Evolutionary conservation across 257 asterid genomes (phyloP).

Genomic region (Solanum virginianum): DNA sequence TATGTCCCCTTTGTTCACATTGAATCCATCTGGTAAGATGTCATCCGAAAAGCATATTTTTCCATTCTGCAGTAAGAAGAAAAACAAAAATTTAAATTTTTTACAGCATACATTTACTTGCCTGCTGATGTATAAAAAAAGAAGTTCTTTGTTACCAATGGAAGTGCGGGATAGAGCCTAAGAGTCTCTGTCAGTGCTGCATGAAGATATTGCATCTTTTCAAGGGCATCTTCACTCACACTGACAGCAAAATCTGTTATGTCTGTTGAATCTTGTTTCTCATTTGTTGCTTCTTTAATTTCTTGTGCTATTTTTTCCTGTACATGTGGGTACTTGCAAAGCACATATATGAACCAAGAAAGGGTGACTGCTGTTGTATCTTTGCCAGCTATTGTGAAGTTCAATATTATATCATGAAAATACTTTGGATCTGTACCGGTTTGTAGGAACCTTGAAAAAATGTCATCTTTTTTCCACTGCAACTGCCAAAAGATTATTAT

Average conservation of each 20-base stretch:
- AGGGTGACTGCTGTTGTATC: conserved; percentile 44
- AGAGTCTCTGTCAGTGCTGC: conserved; percentile 34
- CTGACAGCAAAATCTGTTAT: conserved; percentile 12
- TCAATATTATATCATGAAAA: conserved; percentile 37
- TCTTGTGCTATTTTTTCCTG: conserved; percentile 41
- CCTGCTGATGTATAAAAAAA: background rate
- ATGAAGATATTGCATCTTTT: conserved; percentile 25
- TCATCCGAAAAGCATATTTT: conserved; percentile 35
- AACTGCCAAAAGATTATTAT: background rate
- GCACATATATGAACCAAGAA: conserved; percentile 52
- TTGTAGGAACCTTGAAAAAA: conserved; percentile 40
- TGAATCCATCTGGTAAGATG: conserved; percentile 37
- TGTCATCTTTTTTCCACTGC: conserved; percentile 37
- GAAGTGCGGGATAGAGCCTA: conserved; percentile 51
- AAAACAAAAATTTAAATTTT: background rate
- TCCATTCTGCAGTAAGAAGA: conserved; percentile 22
- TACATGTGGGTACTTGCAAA: conserved; percentile 33
- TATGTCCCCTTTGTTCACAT: conserved; percentile 32
- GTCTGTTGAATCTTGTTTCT: background rate
- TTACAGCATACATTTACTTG: background rate
- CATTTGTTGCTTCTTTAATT: conserved; percentile 18
- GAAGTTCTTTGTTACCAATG: conserved; percentile 25
- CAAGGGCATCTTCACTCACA: conserved; percentile 33
- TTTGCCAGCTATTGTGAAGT: conserved; percentile 48
- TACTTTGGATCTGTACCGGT: conserved; percentile 26